phyloP scores from a whole-genome alignment of 176 grass and related monocot species.

The Oryza longistaminata region DNA sequence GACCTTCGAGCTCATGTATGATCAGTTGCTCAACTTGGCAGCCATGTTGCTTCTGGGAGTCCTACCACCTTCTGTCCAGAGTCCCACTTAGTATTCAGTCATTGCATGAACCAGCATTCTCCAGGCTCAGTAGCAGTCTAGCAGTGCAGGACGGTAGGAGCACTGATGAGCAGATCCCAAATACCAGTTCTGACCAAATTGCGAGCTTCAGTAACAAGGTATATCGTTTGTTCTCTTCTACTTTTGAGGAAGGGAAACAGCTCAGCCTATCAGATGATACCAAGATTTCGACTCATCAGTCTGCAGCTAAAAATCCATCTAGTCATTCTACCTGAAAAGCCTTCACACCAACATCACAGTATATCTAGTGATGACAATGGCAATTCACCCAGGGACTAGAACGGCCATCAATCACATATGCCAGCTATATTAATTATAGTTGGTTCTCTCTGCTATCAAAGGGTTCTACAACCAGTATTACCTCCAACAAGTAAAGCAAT shows the following conservation, averaged over 20 bases:
- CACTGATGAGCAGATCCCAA: slow-evolving; percentile 12
- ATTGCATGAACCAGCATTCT: slow-evolving; percentile 18
- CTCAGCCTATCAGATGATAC: neutral
- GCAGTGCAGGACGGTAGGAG: neutral
- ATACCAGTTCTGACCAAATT: neutral
- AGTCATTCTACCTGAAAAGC: neutral
- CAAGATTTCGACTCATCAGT: neutral
- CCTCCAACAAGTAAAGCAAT: slow-evolving; percentile 3
- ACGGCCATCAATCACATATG: slow-evolving; percentile 31
- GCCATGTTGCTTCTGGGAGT: slow-evolving; percentile 26
- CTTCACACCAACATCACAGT: neutral
- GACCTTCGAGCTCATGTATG: slow-evolving; percentile 24
- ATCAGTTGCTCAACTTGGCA: slow-evolving; percentile 29
- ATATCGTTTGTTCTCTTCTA: slow-evolving; percentile 23
- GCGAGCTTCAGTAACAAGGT: neutral
- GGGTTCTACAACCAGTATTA: slow-evolving; percentile 5
- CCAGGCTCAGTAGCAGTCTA: slow-evolving; percentile 6
- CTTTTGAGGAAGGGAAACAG: neutral
- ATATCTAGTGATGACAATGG: slow-evolving; percentile 2
- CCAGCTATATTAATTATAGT: neutral
- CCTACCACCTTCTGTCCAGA: neutral
- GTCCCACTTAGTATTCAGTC: neutral
- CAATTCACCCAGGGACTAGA: neutral
- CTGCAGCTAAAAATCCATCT: slow-evolving; percentile 21
- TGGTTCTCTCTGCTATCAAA: neutral